phyloP scores from a whole-genome alignment of 805 yeast species.

The Nakazawaea anatomiae region DNA sequence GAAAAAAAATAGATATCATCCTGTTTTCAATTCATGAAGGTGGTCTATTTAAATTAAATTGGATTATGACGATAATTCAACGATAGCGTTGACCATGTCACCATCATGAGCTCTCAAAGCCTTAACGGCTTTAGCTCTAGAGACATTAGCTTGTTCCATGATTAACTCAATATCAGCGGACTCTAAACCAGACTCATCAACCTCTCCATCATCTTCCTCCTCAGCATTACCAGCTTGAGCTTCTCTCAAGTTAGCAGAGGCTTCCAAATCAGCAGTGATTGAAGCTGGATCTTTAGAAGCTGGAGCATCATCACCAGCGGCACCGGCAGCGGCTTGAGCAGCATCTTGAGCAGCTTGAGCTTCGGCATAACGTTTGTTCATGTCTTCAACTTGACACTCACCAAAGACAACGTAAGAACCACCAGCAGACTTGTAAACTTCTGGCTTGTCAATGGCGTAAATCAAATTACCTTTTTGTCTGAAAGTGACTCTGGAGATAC shows the following conservation, averaged over 20 bases:
- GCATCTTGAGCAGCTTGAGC: constrained; percentile 75
- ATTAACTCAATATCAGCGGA: constrained; percentile 80
- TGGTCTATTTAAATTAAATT: neutral
- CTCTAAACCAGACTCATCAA: constrained; percentile 81
- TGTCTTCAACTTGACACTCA: constrained; percentile 95
- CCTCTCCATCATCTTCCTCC: constrained; percentile 64
- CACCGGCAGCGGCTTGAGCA: constrained; percentile 43
- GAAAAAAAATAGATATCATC: too few relatives aligned
- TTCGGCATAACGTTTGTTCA: constrained; percentile 80
- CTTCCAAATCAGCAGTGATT: constrained; percentile 77
- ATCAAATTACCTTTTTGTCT: constrained; percentile 88
- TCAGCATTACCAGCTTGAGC: constrained; percentile 32
- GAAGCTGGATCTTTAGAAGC: constrained; percentile 64
- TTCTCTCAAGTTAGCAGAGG: constrained; percentile 47
- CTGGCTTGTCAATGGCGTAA: constrained; percentile 89
- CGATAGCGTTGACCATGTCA: constrained; percentile 94
- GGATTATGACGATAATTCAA: constrained; percentile 49
- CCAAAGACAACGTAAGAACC: constrained; percentile 97
- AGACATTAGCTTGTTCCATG: constrained; percentile 84
- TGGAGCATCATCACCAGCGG: constrained; percentile 20
- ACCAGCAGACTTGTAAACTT: constrained; percentile 87
- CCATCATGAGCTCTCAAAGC: constrained; percentile 85
- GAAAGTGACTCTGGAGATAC: constrained; percentile 93
- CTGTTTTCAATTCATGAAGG: too few relatives aligned
- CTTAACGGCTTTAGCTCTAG: constrained; percentile 86